These are phyloP conservation scores for Pneumocystis wakefieldiae DNA, from an alignment of 1,139 yeast species.

Conservation along the genomic window DNA sequence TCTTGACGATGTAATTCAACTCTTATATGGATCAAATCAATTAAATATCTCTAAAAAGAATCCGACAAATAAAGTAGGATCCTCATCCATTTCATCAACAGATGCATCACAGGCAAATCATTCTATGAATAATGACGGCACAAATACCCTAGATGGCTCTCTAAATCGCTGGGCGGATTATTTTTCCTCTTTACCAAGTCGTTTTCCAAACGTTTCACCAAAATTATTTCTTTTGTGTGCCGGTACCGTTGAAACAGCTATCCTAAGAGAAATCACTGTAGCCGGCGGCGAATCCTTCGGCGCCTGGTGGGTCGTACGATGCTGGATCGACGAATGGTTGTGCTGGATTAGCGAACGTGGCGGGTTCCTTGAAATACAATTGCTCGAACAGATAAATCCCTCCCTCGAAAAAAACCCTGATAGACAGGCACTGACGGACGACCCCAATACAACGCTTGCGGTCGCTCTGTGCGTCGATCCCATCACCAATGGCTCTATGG, in stretches of 20 bases:
- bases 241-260: constrained; percentile 44
- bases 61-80: background rate
- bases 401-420: background rate
- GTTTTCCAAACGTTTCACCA: constrained; percentile 37
- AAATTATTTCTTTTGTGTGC: constrained; percentile 41
- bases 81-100: background rate
- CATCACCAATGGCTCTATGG: background rate
- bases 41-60: background rate
- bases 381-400: constrained; percentile 7
- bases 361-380: constrained; percentile 32
- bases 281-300: constrained; percentile 50
- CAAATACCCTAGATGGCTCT: constrained; percentile 18
- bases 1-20: constrained; percentile 5
- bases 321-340: constrained; percentile 66
- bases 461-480: background rate
- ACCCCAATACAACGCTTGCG: background rate
- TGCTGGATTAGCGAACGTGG: constrained; percentile 58
- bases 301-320: constrained; percentile 64
- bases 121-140: constrained; percentile 8
- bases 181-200: constrained; percentile 34
- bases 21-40: background rate
- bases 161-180: constrained; percentile 29
- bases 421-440: background rate
- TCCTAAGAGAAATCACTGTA: constrained; percentile 48
- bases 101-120: background rate